These are phyloP conservation scores for Arctium minus DNA, from an alignment of 129 eudicot genomes.

Conservation along the genomic window DNA sequence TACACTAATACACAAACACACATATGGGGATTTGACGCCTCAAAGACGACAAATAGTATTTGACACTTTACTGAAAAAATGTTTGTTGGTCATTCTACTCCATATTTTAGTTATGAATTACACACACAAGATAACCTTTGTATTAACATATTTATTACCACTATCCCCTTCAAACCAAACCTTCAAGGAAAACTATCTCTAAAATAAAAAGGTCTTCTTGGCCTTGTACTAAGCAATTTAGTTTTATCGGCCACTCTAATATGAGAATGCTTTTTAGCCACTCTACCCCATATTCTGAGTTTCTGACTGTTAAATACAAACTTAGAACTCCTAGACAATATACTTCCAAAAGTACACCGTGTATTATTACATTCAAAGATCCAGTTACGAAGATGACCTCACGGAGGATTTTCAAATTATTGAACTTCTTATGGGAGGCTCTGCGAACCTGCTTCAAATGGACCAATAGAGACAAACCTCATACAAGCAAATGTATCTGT, in stretches of 20 bases:
- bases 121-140: neutral
- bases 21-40: neutral
- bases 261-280: neutral
- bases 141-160: neutral
- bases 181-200: neutral
- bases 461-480: neutral
- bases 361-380: neutral
- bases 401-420: neutral
- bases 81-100: neutral
- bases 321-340: neutral
- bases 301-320: neutral
- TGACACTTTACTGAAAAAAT: neutral
- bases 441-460: neutral
- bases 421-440: neutral
- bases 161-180: neutral
- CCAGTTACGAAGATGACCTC: neutral
- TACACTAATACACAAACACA: neutral
- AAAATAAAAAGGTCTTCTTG: neutral
- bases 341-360: neutral
- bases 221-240: neutral
- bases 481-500: neutral
- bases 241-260: neutral
- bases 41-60: neutral
- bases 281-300: neutral
- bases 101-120: neutral